Percentiles rank a stretch among this genome's conserved stretches.
Conservation (phyloP, 148 eudicot genomes). For the Persicaria tinctoria region DNA sequence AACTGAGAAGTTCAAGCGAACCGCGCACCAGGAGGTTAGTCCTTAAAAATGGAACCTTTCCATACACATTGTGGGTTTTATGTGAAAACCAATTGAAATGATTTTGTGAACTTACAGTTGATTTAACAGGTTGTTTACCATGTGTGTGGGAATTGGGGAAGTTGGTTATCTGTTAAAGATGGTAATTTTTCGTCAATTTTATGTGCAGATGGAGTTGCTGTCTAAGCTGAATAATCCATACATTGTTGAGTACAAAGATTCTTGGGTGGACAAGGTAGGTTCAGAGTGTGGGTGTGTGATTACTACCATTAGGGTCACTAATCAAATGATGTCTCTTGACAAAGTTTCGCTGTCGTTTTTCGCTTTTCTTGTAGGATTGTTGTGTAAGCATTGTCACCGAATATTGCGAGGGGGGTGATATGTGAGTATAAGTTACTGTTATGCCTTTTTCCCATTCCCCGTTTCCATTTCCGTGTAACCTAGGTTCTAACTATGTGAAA, state of each 20-base stretch:
- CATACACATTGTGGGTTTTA: background rate
- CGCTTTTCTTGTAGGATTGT: conserved; percentile 46
- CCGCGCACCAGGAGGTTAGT: conserved; percentile 71
- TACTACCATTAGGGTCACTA: background rate
- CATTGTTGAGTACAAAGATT: conserved; percentile 77
- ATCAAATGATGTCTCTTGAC: conserved; percentile 4
- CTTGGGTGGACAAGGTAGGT: conserved; percentile 89
- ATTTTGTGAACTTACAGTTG: background rate
- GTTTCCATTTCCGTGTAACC: background rate
- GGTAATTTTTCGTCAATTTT: background rate
- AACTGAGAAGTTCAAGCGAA: conserved; percentile 67
- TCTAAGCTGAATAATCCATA: conserved; percentile 76
- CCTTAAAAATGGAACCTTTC: background rate
- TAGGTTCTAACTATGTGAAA: background rate
- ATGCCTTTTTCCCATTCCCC: background rate
- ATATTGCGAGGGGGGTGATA: conserved; percentile 82
- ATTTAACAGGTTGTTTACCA: background rate
- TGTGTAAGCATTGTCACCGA: conserved; percentile 64
- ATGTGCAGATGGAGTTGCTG: conserved; percentile 66
- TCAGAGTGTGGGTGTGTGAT: background rate
- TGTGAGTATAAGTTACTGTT: conserved; percentile 41
- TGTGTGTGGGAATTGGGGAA: background rate
- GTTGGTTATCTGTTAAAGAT: background rate
- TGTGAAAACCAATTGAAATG: background rate
- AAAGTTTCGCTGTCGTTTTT: background rate